These are phyloP conservation scores for Coccomyxa sp. DNA, from an alignment of 139 green algal genomes.

Conservation along the genomic window DNA sequence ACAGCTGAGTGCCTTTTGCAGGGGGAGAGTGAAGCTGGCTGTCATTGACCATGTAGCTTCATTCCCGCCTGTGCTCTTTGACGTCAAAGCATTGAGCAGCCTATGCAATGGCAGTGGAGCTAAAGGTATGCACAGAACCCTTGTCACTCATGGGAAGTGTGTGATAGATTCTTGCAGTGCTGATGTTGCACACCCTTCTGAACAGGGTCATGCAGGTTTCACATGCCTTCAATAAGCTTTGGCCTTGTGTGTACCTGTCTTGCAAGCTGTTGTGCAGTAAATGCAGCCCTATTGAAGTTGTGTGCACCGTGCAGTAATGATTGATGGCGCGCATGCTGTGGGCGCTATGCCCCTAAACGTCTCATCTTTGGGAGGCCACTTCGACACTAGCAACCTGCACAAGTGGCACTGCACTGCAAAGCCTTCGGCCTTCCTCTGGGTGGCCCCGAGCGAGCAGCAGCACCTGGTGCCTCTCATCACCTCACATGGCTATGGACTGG, in stretches of 20 bases:
- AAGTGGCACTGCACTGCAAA: constrained; percentile 29
- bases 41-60: constrained; percentile 57
- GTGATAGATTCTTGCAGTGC: no score
- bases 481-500: constrained; percentile 38
- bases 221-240: neutral
- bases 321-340: constrained; percentile 62
- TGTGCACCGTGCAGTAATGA: constrained; percentile 40
- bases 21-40: constrained; percentile 29
- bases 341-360: constrained; percentile 28
- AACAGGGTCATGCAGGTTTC: neutral
- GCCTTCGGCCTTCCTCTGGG: constrained; percentile 30
- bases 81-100: neutral
- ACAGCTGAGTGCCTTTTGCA: no score
- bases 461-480: constrained; percentile 33
- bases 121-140: neutral
- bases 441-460: constrained; percentile 11
- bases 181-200: no score
- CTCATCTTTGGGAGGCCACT: constrained; percentile 34
- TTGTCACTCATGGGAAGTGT: no score
- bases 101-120: neutral
- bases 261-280: neutral
- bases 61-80: constrained; percentile 50
- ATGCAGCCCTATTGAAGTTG: neutral
- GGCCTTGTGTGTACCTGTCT: neutral
- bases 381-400: constrained; percentile 57